Conservation (phyloP, 2,329 filamentous ascomycete genomes). For the Penicillium corylophilum region DNA sequence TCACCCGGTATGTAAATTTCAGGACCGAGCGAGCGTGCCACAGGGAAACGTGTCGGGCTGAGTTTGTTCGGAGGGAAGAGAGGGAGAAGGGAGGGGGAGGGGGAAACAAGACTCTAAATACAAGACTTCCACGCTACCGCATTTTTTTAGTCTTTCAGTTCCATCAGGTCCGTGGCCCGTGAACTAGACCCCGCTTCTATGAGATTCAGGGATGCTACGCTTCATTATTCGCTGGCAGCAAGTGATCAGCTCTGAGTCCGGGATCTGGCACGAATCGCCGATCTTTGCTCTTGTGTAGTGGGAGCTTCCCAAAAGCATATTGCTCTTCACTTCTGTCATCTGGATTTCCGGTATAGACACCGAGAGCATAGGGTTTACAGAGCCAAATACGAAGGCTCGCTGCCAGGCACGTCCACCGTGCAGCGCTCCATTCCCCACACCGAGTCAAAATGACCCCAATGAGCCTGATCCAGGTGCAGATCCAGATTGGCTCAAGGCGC, state of each 20-base stretch:
- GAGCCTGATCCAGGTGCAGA: not conserved
- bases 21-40: not conserved
- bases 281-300: not conserved
- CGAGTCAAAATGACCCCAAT: not conserved
- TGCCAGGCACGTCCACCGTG: not conserved
- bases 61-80: not conserved
- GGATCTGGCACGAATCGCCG: not conserved
- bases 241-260: not conserved
- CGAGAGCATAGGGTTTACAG: not conserved
- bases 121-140: not conserved
- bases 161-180: not conserved
- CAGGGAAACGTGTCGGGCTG: not conserved
- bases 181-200: not conserved
- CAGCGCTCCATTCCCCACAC: not conserved
- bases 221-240: not conserved
- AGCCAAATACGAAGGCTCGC: not conserved
- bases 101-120: constrained; percentile 4
- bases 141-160: not conserved
- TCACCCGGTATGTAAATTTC: not conserved
- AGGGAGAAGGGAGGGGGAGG: not conserved
- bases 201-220: not conserved
- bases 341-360: not conserved
- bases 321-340: not conserved
- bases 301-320: not conserved
- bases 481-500: constrained; percentile 3